Base-by-base conservation (phyloP, 2,329 filamentous ascomycete species). In the Cladosporium cucumerinum region DNA sequence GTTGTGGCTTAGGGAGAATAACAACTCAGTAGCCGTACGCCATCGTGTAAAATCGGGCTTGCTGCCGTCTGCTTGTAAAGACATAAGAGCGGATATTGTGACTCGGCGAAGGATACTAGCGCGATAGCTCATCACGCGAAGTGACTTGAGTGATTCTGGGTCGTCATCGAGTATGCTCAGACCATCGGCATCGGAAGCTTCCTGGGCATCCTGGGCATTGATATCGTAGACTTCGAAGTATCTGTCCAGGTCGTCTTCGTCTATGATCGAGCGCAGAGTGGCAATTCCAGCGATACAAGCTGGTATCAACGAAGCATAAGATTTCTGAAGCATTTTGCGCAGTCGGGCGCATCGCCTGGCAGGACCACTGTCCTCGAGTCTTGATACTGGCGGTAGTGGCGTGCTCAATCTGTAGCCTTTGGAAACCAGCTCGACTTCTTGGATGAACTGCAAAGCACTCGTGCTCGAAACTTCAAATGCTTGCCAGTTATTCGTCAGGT, bases 361-460 rank as follows among this genome's bases (percentile, higher is more conserved):
- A 51, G 87, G 87, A 66, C 88, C 88, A 16, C 67, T 66, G 70
- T 96, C 92, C 75, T 99, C 95, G 34, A 99, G 83, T 54, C 94
- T 87, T 69, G 91, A 96, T 66, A 97, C 90, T n/a, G 95, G 95
- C 7, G 95, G 94, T 39, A 98, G 80, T 26, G 93, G 94, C 18
- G 88, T 89, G 82, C 92, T 96, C 87, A 97, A 83, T 78, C 91
- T 85, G 77, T 96, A 97, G 25, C 93, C 93, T 70, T 93, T 87
- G 32, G 93, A 96, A 28, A 97, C 93, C 34, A 97, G 84, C 79
- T 97, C 93, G n/a, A 97, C 93, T 78, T 97, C 93, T 76, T 97
- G 93, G 67, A 97, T 89, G 66, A 97, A 85, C 43, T 90, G 87
- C 63, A 97, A 82, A 2, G 91, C 90, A 34, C 91, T 89, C 46